These are phyloP conservation scores for Vitis hybrid DNA, from an alignment of 177 flowering plant species.

Conservation along the genomic window DNA sequence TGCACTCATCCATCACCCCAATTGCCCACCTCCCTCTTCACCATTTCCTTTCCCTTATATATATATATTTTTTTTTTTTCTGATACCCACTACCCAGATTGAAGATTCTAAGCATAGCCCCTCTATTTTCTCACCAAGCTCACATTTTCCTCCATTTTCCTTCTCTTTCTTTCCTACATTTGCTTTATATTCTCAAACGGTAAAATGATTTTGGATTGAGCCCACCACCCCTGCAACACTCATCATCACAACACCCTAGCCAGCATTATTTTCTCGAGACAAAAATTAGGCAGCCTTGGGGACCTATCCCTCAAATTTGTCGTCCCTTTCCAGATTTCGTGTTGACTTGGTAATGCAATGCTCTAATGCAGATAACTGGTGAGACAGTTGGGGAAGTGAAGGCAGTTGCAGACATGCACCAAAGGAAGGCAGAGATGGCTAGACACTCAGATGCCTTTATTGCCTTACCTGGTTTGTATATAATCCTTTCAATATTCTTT, in stretches of 20 bases:
- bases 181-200: too few relatives aligned
- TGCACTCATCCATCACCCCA: not conserved
- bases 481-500: not conserved
- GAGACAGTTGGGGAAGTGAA: conserved; percentile 92
- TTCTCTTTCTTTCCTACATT: not conserved
- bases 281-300: not conserved
- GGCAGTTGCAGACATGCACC: conserved; percentile 94
- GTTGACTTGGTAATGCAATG: conserved; percentile 4
- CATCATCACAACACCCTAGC: conserved; percentile 13
- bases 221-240: conserved; percentile 22
- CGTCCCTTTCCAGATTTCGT: not conserved
- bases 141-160: not conserved
- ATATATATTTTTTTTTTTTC: not conserved
- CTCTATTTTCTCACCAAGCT: not conserved
- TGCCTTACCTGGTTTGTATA: conserved; percentile 81
- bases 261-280: not conserved
- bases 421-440: conserved; percentile 96
- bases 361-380: conserved; percentile 67
- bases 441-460: conserved; percentile 89
- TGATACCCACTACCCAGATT: not conserved
- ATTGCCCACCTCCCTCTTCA: conserved; percentile 10
- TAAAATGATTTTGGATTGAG: conserved; percentile 6
- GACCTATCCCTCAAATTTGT: not conserved
- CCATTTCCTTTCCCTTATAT: conserved; percentile 1
- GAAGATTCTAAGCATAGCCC: not conserved